Base-by-base conservation (phyloP, 768 basidiomycete genomes). In the Russula abietina region DNA sequence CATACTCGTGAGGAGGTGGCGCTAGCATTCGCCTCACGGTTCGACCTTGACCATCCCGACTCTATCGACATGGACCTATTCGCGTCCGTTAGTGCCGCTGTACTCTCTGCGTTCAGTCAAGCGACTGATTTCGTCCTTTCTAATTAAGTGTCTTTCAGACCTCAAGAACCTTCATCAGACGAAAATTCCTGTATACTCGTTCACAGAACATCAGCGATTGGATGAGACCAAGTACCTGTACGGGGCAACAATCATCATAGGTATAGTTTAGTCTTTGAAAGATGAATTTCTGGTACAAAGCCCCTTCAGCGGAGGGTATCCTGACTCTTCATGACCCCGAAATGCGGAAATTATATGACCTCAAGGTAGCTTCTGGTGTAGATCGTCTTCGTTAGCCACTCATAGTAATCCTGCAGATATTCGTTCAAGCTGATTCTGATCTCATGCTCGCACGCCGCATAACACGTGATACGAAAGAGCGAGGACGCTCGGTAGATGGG, bases 371-470 rank as follows among this genome's bases (percentile, higher is more conserved):
- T 48, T 5, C 2, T 14, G 9, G 39, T 50, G 0, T 33, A 41
- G 28, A 10, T 60, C 33, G 11, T 0, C 49, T 33, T 19, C 39
- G 49, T 51, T 41, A 10, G 53, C 10, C 16, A 46, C 55, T 57
- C 2, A 50, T 55, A 38, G 39, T 24, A 33, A 17, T 8, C 52
- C 9, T 59, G 50, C 39, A 91, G 88, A 79, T 94, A 4, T 94
- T 92, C 66, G 93, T 94, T 8, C 91, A 96, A 77, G 91, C 89
- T 62, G 94, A 98, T 71, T 88, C 94, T 9, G 97, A 99, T 73
- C 77, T 98, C 24, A 99, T 99, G 97, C 86, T 99, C 53, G 93
- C 96, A 1, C 84, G 97, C 61, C 84, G 97, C 43, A 88, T 99
- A 58, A 80, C 83, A 65, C 81, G 97, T 59, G 97, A 98, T 70